Evolutionary conservation across 73 alveolate species (phyloP).

Genomic region (Breviolum minutum): DNA sequence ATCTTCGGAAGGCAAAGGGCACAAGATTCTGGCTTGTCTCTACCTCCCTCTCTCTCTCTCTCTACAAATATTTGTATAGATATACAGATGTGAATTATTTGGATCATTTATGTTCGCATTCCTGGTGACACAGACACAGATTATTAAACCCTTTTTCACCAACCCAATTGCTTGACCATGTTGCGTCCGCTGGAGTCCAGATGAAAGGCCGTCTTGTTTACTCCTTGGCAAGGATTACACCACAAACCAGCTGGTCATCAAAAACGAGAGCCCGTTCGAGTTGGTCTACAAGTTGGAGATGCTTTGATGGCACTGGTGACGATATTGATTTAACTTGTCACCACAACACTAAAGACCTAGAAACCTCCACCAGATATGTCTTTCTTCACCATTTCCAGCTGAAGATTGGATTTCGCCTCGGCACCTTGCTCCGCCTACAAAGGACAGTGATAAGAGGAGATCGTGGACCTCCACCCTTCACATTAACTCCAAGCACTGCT

Average conservation of each 20-base stretch:
- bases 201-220: neutral
- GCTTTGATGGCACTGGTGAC: neutral
- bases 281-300: constrained; percentile 82
- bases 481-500: constrained; percentile 15
- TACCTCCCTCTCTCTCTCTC: too few relatives aligned
- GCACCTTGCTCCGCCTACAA: neutral
- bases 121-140: too few relatives aligned
- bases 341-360: neutral
- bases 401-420: neutral
- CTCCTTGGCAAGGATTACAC: constrained; percentile 58
- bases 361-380: neutral
- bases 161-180: neutral
- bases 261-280: constrained; percentile 86
- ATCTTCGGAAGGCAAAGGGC: too few relatives aligned
- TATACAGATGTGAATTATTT: too few relatives aligned
- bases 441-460: constrained; percentile 76
- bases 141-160: too few relatives aligned
- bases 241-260: constrained; percentile 69
- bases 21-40: too few relatives aligned
- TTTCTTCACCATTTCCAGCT: neutral
- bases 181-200: neutral
- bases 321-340: neutral
- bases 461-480: constrained; percentile 64
- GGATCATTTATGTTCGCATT: too few relatives aligned
- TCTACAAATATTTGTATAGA: too few relatives aligned